A percentile compares a stretch with the other conserved stretches of the same genome.
phyloP scores from a whole-genome alignment of 768 basidiomycete species.

The Serendipita vermifera region DNA sequence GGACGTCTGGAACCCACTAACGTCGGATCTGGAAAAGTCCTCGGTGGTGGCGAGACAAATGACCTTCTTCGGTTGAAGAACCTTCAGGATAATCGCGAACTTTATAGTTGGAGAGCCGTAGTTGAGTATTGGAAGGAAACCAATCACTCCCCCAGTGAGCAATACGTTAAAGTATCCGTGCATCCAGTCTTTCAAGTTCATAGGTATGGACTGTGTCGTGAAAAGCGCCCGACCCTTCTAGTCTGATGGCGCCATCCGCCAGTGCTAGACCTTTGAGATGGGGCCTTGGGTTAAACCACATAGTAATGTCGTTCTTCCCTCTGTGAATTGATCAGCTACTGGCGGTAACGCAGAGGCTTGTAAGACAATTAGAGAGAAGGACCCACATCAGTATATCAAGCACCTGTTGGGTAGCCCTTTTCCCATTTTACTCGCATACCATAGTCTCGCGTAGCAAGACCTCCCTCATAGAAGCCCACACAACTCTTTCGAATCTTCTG shows the following conservation, averaged over 20 bases:
- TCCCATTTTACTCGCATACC: conserved; percentile 74
- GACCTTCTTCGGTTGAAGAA: conserved; percentile 66
- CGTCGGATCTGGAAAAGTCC: too few species aligned
- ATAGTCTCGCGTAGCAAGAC: conserved; percentile 63
- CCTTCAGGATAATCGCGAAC: conserved; percentile 55
- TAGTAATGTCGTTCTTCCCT: conserved; percentile 64
- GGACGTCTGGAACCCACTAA: too few species aligned
- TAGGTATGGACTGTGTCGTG: conserved; percentile 77
- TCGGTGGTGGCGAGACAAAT: conserved; percentile 87
- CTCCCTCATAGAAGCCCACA: conserved; percentile 65
- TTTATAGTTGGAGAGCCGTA: conserved; percentile 64
- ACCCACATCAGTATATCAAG: conserved; percentile 72
- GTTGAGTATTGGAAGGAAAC: conserved; percentile 81
- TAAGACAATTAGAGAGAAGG: not conserved
- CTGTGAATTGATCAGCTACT: conserved; percentile 26
- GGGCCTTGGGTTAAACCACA: conserved; percentile 83
- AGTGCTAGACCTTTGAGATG: conserved; percentile 67
- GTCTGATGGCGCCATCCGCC: conserved; percentile 60
- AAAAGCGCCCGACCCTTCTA: conserved; percentile 89
- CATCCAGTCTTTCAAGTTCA: conserved; percentile 72
- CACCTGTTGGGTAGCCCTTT: conserved; percentile 71
- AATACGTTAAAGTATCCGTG: conserved; percentile 81
- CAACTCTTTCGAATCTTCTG: conserved; percentile 55
- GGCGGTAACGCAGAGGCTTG: not conserved
- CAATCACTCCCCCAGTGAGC: conserved; percentile 65